phyloP scores from a whole-genome alignment of 495 filamentous ascomycete genomes.

The Copromyces sp. region DNA sequence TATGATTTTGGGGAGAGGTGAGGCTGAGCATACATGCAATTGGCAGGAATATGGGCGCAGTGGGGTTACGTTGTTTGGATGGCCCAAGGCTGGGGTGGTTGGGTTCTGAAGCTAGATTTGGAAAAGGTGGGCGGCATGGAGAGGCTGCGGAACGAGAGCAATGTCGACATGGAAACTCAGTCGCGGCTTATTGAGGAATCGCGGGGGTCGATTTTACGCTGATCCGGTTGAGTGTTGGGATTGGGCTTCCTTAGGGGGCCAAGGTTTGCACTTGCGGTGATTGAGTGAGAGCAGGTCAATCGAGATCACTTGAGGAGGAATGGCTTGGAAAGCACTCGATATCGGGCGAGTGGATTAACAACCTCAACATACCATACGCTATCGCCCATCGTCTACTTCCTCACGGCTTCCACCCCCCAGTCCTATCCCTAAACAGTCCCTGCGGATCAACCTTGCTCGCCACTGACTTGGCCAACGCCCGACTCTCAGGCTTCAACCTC shows the following conservation, averaged over 20 bases:
- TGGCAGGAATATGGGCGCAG: neutral
- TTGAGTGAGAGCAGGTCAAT: neutral
- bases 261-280: neutral
- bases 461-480: slow-evolving; percentile 31
- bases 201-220: neutral
- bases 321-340: neutral
- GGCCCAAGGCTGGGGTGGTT: neutral
- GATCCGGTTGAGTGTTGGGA: neutral
- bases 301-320: neutral
- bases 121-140: neutral
- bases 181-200: neutral
- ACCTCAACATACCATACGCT: neutral
- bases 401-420: slow-evolving; percentile 39
- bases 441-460: slow-evolving; percentile 44
- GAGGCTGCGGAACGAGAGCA: neutral
- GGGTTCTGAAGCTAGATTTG: neutral
- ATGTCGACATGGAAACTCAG: neutral
- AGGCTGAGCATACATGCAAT: neutral
- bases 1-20: neutral
- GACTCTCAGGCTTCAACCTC: slow-evolving; percentile 36
- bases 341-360: neutral
- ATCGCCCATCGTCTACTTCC: neutral
- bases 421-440: slow-evolving; percentile 47
- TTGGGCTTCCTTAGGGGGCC: neutral
- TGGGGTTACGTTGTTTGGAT: neutral